Percentiles rank a stretch among this genome's conserved stretches.
phyloP scores from a whole-genome alignment of 352 stramenopile genomes.

The Phytophthora pisi region DNA sequence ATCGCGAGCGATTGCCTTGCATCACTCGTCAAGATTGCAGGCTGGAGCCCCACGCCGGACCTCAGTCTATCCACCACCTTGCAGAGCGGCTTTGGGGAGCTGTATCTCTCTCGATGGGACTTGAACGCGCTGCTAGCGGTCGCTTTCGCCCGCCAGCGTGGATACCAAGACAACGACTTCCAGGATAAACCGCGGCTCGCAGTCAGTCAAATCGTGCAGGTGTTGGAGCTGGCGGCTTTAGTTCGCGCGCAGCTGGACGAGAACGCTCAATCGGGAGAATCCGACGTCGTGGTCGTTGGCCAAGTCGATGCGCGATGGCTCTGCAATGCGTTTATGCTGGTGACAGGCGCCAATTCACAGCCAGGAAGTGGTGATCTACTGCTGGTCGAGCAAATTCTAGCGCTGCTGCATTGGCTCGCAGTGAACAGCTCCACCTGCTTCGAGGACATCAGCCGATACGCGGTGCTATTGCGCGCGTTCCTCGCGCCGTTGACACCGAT shows the following conservation, averaged over 20 bases:
- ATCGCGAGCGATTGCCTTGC: conserved; percentile 38
- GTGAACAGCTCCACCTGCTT: conserved; percentile 34
- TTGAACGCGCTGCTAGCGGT: conserved; percentile 50
- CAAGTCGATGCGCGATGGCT: conserved; percentile 36
- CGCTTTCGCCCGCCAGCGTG: conserved; percentile 44
- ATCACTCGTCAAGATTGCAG: conserved; percentile 47
- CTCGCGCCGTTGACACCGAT: conserved; percentile 20
- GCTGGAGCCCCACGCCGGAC: conserved; percentile 19
- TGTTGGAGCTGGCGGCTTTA: conserved; percentile 35
- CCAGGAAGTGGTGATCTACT: conserved; percentile 6
- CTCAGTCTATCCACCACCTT: conserved; percentile 10
- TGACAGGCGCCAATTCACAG: conserved; percentile 5
- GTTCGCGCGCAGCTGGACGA: conserved; percentile 28
- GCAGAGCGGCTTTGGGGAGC: conserved; percentile 43
- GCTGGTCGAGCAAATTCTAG: conserved; percentile 39
- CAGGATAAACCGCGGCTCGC: conserved; percentile 40
- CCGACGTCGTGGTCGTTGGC: conserved; percentile 14
- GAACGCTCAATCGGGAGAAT: conserved; percentile 11
- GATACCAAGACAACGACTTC: conserved; percentile 48
- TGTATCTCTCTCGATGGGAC: conserved; percentile 58
- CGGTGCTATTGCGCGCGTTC: conserved; percentile 34
- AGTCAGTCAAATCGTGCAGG: conserved; percentile 39
- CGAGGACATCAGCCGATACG: conserved; percentile 33
- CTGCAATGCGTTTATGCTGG: conserved; percentile 31
- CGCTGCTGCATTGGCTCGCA: conserved; percentile 41